phyloP scores from a whole-genome alignment of 495 filamentous ascomycete species.

The Hapsidospora chrysogenum region DNA sequence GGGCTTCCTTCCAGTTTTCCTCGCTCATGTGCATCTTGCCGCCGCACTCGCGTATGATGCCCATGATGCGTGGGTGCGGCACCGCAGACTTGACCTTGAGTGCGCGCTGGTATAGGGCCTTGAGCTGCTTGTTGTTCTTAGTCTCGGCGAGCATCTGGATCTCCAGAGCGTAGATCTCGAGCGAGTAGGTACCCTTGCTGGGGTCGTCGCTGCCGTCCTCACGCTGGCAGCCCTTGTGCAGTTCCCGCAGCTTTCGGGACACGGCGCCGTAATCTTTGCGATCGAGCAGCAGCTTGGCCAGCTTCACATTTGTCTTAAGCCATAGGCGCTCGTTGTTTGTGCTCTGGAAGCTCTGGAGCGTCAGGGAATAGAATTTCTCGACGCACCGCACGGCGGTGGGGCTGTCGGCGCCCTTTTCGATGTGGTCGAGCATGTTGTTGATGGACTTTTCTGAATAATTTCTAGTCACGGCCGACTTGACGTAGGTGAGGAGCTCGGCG shows the following conservation, averaged over 20 bases:
- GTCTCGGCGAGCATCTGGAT: constrained; percentile 98
- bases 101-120: constrained; percentile 79
- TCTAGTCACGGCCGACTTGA: constrained; percentile 89
- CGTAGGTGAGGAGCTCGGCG: constrained; percentile 86
- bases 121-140: constrained; percentile 92
- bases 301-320: constrained; percentile 97
- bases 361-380: constrained; percentile 90
- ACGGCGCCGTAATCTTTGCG: constrained; percentile 74
- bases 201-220: constrained; percentile 85
- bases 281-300: constrained; percentile 79
- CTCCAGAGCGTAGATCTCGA: constrained; percentile 92
- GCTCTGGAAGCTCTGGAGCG: constrained; percentile 83
- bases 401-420: constrained; percentile 82
- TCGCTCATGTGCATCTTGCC: constrained; percentile 99
- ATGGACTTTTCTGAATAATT: constrained; percentile 99
- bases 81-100: constrained; percentile 86
- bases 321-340: constrained; percentile 96
- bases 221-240: constrained; percentile 78
- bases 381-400: constrained; percentile 63
- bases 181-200: constrained; percentile 87
- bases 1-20: constrained; percentile 96
- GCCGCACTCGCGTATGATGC: constrained; percentile 94
- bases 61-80: constrained; percentile 97
- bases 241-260: constrained; percentile 67
- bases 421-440: constrained; percentile 98